Evolutionary conservation across 805 yeast genomes (phyloP), one percentile per base, ranked within the genome.

Genomic region (Cyberlindnera japonica): DNA sequence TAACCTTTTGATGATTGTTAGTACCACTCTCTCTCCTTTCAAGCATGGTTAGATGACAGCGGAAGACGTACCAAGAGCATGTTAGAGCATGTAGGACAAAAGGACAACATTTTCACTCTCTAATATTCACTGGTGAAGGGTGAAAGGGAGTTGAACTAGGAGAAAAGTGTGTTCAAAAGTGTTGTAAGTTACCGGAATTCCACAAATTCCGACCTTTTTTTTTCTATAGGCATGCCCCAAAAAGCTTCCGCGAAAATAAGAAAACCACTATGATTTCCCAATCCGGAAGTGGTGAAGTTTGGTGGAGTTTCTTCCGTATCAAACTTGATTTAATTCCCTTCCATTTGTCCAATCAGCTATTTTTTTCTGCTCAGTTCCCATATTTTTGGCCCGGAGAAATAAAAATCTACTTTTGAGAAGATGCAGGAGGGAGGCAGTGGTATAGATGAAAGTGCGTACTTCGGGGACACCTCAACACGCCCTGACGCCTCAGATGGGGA

Each of bases 81-180:
- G 54, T 91, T 91, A 15, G 95, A 80, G 62, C 99, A 91, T 57
- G 83, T 77, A 5, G 98, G 99, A 58, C 99, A 91, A 61, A 91
- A 91, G 1, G 97, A 86, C 39, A 91, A 71, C 99, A 91, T 91
- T 23, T 25, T 22, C n/a, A 8, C 21, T 26, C 9, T 6, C 3
- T 5, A 12, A 10, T 26, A 11, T 27, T 11, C 6, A 24, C 24
- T 22, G 8, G 24, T 22, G 11, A 22, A 31, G 8, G 22, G 15
- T 24, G n/a, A 16, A 19, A 31, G 24, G n/a, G n/a, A n/a, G n/a
- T n/a, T n/a, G n/a, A n/a, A n/a, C n/a, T n/a, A n/a, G n/a, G n/a
- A n/a, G n/a, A n/a, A n/a, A n/a, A n/a, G n/a, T n/a, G n/a, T n/a
- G n/a, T n/a, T n/a, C n/a, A n/a, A n/a, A n/a, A n/a, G n/a, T n/a